phyloP scores from a whole-genome alignment of 164 flowering plant species.

The Hamamelis virginiana region DNA sequence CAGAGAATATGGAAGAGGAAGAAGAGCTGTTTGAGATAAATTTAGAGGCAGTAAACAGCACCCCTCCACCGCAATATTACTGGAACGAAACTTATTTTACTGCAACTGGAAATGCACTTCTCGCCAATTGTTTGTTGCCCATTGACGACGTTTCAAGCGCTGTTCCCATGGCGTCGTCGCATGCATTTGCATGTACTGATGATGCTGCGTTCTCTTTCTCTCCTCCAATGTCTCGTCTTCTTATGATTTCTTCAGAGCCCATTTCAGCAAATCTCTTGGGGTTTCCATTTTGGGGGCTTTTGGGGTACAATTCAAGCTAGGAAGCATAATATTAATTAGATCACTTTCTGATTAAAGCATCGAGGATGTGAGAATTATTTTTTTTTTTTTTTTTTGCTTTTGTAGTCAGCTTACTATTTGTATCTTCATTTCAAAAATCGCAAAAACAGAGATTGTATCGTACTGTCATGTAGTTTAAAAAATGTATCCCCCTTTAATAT shows the following conservation, averaged over 20 bases:
- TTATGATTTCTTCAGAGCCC: neutral
- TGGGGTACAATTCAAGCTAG: neutral
- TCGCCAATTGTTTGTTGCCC: constrained; percentile 57
- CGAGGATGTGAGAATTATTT: too few species aligned
- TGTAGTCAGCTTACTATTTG: too few species aligned
- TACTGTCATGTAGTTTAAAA: too few species aligned
- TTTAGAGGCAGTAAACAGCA: constrained; percentile 32
- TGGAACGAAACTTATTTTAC: constrained; percentile 31
- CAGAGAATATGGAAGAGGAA: constrained; percentile 29
- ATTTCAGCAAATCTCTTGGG: constrained; percentile 3
- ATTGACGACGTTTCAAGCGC: constrained; percentile 43
- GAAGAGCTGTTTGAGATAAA: constrained; percentile 66
- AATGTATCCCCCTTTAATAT: too few species aligned
- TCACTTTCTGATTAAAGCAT: too few species aligned
- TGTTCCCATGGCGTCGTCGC: constrained; percentile 27
- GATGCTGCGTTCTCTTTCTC: neutral
- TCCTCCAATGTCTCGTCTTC: neutral
- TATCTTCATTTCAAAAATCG: too few species aligned
- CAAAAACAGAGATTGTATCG: too few species aligned
- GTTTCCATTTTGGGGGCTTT: constrained; percentile 9
- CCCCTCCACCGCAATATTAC: constrained; percentile 32
- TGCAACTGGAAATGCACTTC: constrained; percentile 27
- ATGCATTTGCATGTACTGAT: neutral
- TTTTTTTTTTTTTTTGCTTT: neutral
- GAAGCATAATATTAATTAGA: neutral